A percentile compares a stretch with the other conserved stretches of the same genome.
Evolutionary conservation across 1,139 yeast species (phyloP).

Genomic region (Suhomyces coccinellae): DNA sequence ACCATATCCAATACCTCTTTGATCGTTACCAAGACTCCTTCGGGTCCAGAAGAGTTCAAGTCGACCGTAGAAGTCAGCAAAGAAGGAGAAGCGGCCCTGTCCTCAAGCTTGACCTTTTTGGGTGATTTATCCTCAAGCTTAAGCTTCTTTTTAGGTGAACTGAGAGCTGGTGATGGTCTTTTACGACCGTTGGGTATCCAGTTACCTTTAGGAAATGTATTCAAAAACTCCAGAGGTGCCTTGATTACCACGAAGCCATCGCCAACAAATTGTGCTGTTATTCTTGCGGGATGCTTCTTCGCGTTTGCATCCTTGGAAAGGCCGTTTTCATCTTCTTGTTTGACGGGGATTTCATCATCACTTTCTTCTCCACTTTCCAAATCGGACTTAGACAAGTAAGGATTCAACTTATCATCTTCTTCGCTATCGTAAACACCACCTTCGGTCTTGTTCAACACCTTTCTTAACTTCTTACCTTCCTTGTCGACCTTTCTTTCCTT

Average conservation of each 20-base stretch:
- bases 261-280: conserved; percentile 51
- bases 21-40: conserved; percentile 55
- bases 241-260: conserved; percentile 69
- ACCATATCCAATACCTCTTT: conserved; percentile 71
- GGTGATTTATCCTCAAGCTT: conserved; percentile 31
- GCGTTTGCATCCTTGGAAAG: conserved; percentile 16
- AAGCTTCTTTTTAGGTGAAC: conserved; percentile 42
- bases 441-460: conserved; percentile 83
- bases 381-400: conserved; percentile 76
- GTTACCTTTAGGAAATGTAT: conserved; percentile 74
- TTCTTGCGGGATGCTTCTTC: conserved; percentile 22
- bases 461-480: conserved; percentile 84
- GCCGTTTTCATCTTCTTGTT: conserved; percentile 45
- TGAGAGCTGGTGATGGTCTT: conserved; percentile 26
- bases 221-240: conserved; percentile 60
- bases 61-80: conserved; percentile 21
- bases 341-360: conserved; percentile 38
- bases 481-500: conserved; percentile 77
- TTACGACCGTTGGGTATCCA: conserved; percentile 75
- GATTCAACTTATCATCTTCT: conserved; percentile 68
- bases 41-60: conserved; percentile 42
- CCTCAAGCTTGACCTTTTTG: conserved; percentile 16
- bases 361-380: conserved; percentile 55
- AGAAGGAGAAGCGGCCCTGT: conserved; percentile 22
- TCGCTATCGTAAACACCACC: conserved; percentile 90